phyloP scores from a whole-genome alignment of 164 flowering plant genomes.

The Protea cynaroides region DNA sequence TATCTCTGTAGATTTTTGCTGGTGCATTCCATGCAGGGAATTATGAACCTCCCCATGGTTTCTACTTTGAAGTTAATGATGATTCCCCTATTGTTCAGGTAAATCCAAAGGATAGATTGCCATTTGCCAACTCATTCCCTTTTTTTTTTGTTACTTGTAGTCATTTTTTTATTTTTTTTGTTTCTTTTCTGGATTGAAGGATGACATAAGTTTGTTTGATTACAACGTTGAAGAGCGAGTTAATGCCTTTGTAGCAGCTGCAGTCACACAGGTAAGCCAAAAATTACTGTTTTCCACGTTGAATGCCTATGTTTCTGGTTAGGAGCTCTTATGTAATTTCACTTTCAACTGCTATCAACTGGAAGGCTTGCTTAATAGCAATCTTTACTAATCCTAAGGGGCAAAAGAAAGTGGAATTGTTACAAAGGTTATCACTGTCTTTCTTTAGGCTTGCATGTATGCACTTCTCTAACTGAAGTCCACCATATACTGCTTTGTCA shows the following conservation, averaged over 20 bases:
- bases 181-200: constrained; percentile 20
- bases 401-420: too few species aligned
- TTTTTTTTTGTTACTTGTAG: background rate
- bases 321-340: too few species aligned
- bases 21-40: constrained; percentile 46
- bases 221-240: constrained; percentile 94
- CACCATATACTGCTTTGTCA: too few species aligned
- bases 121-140: too few species aligned
- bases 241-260: constrained; percentile 84
- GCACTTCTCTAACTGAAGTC: too few species aligned
- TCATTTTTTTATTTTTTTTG: constrained; percentile 1
- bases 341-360: too few species aligned
- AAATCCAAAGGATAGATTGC: constrained; percentile 1
- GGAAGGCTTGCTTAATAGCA: too few species aligned
- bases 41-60: constrained; percentile 60
- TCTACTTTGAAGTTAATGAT: constrained; percentile 56
- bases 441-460: too few species aligned
- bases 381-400: too few species aligned
- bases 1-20: constrained; percentile 44
- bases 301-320: background rate
- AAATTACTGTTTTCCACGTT: background rate
- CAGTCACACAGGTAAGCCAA: constrained; percentile 58
- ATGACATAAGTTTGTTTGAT: constrained; percentile 64
- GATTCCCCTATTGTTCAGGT: constrained; percentile 62
- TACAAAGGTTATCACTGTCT: too few species aligned